phyloP scores from a whole-genome alignment of 2,329 filamentous ascomycete species.

The Monosporascus ibericus region DNA sequence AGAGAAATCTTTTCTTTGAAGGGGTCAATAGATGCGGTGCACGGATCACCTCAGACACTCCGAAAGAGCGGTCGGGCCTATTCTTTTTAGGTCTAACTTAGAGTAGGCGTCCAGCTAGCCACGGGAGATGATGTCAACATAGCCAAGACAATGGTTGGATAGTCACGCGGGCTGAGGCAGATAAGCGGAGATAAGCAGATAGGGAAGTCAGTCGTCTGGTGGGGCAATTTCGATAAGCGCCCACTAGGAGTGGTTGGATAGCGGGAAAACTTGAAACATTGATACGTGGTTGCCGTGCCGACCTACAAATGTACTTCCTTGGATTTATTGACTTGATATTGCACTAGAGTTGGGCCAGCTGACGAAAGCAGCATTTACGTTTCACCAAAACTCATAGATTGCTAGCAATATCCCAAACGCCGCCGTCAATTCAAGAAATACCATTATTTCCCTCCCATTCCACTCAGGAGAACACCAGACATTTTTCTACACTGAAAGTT shows the following conservation, averaged over 20 bases:
- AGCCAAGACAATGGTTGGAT: too few species aligned
- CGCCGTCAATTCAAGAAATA: neutral
- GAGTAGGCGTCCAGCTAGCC: too few species aligned
- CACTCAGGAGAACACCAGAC: constrained; percentile 2
- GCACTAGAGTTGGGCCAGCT: neutral
- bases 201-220: neutral
- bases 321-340: constrained; percentile 20
- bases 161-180: too few species aligned
- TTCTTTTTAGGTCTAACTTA: too few species aligned
- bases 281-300: constrained; percentile 20
- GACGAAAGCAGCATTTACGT: neutral
- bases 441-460: neutral
- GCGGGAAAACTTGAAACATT: neutral
- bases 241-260: neutral
- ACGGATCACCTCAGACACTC: too few species aligned
- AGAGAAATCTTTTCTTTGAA: neutral
- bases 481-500: constrained; percentile 13
- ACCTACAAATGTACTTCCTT: constrained; percentile 7
- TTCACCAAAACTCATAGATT: neutral
- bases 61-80: too few species aligned
- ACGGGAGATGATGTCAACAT: too few species aligned
- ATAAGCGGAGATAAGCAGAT: too few species aligned
- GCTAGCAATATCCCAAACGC: neutral
- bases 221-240: constrained; percentile 7
- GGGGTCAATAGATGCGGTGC: neutral